phyloP scores from a whole-genome alignment of 1,139 yeast species.

The Blastobotrys petasosporus region DNA sequence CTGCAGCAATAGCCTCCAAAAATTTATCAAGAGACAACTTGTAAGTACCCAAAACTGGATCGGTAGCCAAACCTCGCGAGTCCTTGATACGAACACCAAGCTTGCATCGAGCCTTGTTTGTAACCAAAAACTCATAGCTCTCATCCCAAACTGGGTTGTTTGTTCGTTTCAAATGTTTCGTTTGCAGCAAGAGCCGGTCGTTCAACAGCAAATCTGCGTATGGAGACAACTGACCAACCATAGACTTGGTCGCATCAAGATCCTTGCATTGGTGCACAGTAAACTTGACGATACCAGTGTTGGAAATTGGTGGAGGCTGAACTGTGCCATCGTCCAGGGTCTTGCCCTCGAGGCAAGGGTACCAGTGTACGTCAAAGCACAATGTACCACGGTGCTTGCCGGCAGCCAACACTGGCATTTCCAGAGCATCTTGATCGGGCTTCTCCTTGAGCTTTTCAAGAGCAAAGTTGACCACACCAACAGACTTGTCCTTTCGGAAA shows the following conservation, averaged over 20 bases:
- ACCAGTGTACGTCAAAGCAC: constrained; percentile 61
- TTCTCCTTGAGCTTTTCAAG: constrained; percentile 56
- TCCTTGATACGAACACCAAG: constrained; percentile 64
- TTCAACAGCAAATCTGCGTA: constrained; percentile 67
- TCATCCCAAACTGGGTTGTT: constrained; percentile 66
- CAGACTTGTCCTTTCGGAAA: constrained; percentile 66
- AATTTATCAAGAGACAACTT: constrained; percentile 54
- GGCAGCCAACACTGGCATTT: constrained; percentile 62
- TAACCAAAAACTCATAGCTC: constrained; percentile 62
- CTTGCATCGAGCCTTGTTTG: constrained; percentile 64
- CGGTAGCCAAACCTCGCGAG: constrained; percentile 52
- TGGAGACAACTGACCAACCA: constrained; percentile 63
- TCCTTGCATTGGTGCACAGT: constrained; percentile 66
- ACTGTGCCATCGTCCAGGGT: constrained; percentile 77
- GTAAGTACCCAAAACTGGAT: constrained; percentile 49
- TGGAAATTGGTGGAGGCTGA: constrained; percentile 85
- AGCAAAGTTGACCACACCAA: constrained; percentile 76
- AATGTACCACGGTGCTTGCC: constrained; percentile 73
- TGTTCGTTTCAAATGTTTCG: constrained; percentile 54
- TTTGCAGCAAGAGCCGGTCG: constrained; percentile 51
- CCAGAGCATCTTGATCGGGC: constrained; percentile 47
- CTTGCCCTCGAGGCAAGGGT: constrained; percentile 74
- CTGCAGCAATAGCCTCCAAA: constrained; percentile 71
- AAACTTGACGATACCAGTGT: constrained; percentile 81
- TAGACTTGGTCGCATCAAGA: constrained; percentile 57